Conservation (phyloP, 139 green algal genomes). For the Chlamydomonas incerta region DNA sequence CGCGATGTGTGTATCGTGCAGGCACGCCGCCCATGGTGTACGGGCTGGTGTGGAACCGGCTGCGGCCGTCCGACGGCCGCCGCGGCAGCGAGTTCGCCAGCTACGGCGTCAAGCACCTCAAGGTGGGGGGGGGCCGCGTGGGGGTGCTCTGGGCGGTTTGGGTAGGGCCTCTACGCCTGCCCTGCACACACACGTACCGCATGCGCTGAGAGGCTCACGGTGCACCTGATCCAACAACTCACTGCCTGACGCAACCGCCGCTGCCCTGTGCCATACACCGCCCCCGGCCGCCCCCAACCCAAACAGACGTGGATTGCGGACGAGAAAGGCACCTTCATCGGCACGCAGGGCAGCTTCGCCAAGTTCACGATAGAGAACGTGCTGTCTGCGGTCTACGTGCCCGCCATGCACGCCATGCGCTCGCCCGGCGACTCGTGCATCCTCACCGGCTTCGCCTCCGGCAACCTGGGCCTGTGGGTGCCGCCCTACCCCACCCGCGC, state of each 20-base stretch:
- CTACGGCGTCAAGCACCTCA: slow-evolving; percentile 80
- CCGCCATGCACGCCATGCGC: slow-evolving; percentile 58
- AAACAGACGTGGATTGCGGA: slow-evolving; percentile 54
- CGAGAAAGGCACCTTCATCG: slow-evolving; percentile 45
- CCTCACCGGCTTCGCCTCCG: slow-evolving; percentile 64
- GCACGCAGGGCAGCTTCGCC: slow-evolving; percentile 51
- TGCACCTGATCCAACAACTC: too few relatives aligned
- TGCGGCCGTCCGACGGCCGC: slow-evolving; percentile 39
- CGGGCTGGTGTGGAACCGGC: slow-evolving; percentile 65
- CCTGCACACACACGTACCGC: too few relatives aligned
- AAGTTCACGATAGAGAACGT: slow-evolving; percentile 63
- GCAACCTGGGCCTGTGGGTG: slow-evolving; percentile 64
- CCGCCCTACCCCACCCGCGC: slow-evolving; percentile 67
- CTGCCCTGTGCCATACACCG: too few relatives aligned
- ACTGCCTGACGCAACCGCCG: too few relatives aligned
- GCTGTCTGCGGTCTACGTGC: slow-evolving; percentile 61
- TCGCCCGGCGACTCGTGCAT: slow-evolving; percentile 67
- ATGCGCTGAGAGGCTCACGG: too few relatives aligned
- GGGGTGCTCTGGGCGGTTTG: too few relatives aligned
- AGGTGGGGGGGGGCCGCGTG: slow-evolving; percentile 1
- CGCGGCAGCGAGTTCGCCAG: slow-evolving; percentile 66
- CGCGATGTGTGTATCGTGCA: neutral
- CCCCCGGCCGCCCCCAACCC: too few relatives aligned
- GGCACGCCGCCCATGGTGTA: slow-evolving; percentile 71
- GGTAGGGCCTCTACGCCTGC: too few relatives aligned